phyloP scores from a whole-genome alignment of 257 asterid genomes.

The Eustoma russellianum region DNA sequence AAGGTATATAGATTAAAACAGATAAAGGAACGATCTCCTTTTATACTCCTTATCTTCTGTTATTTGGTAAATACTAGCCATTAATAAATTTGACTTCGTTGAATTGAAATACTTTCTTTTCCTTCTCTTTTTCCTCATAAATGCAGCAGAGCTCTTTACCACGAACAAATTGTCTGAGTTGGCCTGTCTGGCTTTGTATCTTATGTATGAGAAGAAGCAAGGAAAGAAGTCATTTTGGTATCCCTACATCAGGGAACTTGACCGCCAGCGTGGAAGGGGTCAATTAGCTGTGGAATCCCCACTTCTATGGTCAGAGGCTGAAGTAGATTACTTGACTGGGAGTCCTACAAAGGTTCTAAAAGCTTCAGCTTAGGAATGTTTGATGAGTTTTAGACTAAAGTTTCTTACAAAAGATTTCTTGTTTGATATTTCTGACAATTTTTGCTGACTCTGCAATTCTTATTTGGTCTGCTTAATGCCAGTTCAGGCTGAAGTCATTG shows the following conservation, averaged over 20 bases:
- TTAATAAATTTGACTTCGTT: no score
- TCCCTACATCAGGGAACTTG: conserved; percentile 89
- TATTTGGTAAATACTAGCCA: no score
- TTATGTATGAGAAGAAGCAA: conserved; percentile 99
- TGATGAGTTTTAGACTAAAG: no score
- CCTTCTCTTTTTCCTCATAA: conserved; percentile 10
- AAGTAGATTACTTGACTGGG: conserved; percentile 73
- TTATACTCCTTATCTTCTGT: no score
- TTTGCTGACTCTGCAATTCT: conserved; percentile 3
- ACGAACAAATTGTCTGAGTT: conserved; percentile 92
- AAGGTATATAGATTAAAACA: no score
- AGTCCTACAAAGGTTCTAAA: conserved; percentile 85
- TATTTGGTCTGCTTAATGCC: conserved; percentile 6
- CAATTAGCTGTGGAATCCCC: conserved; percentile 98
- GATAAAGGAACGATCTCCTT: no score
- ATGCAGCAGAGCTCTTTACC: conserved; percentile 94
- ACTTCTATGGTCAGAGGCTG: conserved; percentile 90
- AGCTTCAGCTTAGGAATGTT: conserved; percentile 13
- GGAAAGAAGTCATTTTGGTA: conserved; percentile 92
- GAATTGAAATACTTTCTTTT: no score
- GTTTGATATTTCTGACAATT: not conserved
- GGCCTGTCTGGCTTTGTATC: conserved; percentile 89
- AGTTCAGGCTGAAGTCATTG: conserved; percentile 63
- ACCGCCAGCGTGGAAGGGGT: conserved; percentile 95
- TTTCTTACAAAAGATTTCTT: conserved; percentile 2